phyloP scores from a whole-genome alignment of 163 green algal species.

The Smithsoniella earleae region DNA sequence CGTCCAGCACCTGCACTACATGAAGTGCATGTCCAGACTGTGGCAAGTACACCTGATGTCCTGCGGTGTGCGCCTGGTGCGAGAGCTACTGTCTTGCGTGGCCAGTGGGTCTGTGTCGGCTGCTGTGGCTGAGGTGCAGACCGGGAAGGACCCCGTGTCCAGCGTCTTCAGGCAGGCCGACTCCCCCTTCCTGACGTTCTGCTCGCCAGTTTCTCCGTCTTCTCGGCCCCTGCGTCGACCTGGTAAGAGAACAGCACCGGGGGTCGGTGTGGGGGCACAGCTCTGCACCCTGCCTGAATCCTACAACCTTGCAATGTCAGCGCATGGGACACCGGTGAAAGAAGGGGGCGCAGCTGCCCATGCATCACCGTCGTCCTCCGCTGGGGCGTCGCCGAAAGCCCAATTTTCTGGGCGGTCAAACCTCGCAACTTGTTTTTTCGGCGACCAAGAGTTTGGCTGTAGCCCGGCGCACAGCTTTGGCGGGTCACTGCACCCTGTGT shows the following conservation, averaged over 20 bases:
- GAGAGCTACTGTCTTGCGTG: conserved; percentile 4
- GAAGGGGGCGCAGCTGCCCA: too few species aligned
- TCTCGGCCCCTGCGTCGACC: background rate
- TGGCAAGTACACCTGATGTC: conserved; percentile 8
- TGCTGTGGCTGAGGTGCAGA: background rate
- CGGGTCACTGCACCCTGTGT: too few species aligned
- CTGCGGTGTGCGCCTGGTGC: conserved; percentile 12
- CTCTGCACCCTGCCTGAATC: too few species aligned
- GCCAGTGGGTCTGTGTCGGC: background rate
- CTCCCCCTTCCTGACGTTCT: background rate
- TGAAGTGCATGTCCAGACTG: conserved; percentile 4
- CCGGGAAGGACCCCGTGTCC: conserved; percentile 4
- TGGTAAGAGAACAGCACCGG: background rate
- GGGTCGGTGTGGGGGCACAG: background rate
- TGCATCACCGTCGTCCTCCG: too few species aligned
- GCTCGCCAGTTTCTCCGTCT: background rate
- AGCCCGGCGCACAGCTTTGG: too few species aligned
- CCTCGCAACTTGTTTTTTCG: too few species aligned
- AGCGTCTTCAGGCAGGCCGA: background rate
- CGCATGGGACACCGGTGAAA: too few species aligned
- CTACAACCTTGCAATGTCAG: too few species aligned
- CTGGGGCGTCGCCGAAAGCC: too few species aligned
- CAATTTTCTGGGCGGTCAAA: too few species aligned
- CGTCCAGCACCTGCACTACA: background rate
- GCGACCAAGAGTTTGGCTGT: too few species aligned